phyloP scores from a whole-genome alignment of 2,329 filamentous ascomycete genomes.

The Fusarium sp. region DNA sequence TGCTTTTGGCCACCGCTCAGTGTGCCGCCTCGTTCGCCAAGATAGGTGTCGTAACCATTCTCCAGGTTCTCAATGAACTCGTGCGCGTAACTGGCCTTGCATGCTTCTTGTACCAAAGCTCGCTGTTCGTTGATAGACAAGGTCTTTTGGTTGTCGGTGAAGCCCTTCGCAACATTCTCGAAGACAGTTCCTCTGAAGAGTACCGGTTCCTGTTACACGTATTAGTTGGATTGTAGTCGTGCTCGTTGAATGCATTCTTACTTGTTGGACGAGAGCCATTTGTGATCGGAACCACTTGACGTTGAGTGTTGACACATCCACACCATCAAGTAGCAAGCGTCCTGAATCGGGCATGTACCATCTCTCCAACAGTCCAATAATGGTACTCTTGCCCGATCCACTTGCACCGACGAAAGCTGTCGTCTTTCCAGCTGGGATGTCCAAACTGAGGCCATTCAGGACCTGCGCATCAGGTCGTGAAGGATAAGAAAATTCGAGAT shows the following conservation, averaged over 20 bases:
- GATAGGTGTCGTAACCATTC: conserved; percentile 41
- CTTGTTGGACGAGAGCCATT: conserved; percentile 57
- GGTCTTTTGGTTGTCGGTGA: conserved; percentile 30
- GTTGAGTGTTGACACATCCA: conserved; percentile 55
- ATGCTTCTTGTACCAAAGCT: conserved; percentile 31
- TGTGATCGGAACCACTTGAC: conserved; percentile 61
- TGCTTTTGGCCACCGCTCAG: conserved; percentile 70
- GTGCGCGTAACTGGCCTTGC: conserved; percentile 41
- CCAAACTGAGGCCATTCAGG: conserved; percentile 65
- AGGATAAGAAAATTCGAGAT: conserved; percentile 76
- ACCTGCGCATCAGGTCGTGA: conserved; percentile 68
- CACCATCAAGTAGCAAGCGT: conserved; percentile 54
- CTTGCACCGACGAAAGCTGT: conserved; percentile 79
- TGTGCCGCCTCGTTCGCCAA: conserved; percentile 42
- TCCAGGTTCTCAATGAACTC: conserved; percentile 41
- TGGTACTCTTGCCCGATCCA: conserved; percentile 76
- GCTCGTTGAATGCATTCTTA: neutral
- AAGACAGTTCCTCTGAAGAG: conserved; percentile 48
- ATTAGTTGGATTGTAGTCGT: neutral
- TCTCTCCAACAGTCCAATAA: conserved; percentile 73
- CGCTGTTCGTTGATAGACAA: conserved; percentile 5
- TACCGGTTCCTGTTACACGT: conserved; percentile 35
- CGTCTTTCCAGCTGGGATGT: conserved; percentile 68
- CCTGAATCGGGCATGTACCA: conserved; percentile 65
- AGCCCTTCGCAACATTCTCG: conserved; percentile 44